Conservation (phyloP, 129 eudicot species). For the Scalesia atractyloides region DNA sequence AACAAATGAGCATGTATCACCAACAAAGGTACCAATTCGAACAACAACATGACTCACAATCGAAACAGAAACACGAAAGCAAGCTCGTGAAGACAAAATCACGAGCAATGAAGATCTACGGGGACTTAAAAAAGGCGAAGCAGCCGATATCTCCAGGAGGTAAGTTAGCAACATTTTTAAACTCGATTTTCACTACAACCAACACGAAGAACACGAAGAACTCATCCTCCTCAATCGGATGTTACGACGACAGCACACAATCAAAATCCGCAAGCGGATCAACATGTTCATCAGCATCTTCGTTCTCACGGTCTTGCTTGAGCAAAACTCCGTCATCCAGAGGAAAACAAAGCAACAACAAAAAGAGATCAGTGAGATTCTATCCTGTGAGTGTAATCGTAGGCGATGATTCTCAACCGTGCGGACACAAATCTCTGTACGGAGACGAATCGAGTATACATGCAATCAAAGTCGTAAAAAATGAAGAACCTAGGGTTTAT, state of each 20-base stretch:
- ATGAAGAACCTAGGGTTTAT: conserved; percentile 40
- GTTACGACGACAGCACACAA: conserved; percentile 21
- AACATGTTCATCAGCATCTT: conserved; percentile 80
- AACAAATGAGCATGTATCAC: conserved; percentile 14
- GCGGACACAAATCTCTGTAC: conserved; percentile 53
- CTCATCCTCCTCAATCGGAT: conserved; percentile 21
- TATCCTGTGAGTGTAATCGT: conserved; percentile 68
- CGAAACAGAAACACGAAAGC: conserved; percentile 52
- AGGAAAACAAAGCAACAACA: conserved; percentile 44
- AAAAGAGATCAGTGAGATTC: conserved; percentile 63
- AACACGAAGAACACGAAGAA: conserved; percentile 41
- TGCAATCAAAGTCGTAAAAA: conserved; percentile 26
- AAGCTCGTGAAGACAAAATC: conserved; percentile 65
- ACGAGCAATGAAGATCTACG: conserved; percentile 71
- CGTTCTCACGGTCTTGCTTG: conserved; percentile 79
- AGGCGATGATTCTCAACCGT: conserved; percentile 64
- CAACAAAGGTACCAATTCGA: conserved; percentile 23
- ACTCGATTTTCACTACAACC: conserved; percentile 59
- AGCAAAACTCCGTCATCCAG: conserved; percentile 76
- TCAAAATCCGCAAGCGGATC: conserved; percentile 50
- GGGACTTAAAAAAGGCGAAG: conserved; percentile 70
- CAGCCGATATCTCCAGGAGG: conserved; percentile 92
- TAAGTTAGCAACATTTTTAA: conserved; percentile 62
- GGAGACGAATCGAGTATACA: conserved; percentile 19
- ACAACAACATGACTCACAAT: conserved; percentile 15